Evolutionary conservation across 345 rosid species (phyloP), one percentile per base, ranked within the genome.

Genomic region (Melaleuca quinquenervia): DNA sequence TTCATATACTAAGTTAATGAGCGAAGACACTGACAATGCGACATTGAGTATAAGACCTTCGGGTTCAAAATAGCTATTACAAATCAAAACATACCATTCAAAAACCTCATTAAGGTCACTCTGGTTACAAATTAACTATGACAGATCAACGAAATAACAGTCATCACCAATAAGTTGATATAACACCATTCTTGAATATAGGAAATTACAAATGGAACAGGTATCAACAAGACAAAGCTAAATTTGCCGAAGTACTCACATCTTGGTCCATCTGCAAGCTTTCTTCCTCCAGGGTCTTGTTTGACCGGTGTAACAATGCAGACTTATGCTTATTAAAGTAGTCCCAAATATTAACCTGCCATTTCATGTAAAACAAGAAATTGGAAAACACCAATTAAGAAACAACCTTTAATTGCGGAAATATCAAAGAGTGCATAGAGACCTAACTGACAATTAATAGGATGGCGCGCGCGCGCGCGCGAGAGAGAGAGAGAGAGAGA

Each of bases 231-330:
- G 74, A 49, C 85, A 21, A 54, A 56, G 83, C 51, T 82, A 70
- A 27, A 80, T 44, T 44, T 54, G 76, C 75, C n/a, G 84, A 49
- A 62, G 83, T 84, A 88, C 95, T 89, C 88, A 93, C 99, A 92
- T 95, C 90, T 89, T 96, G 98, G 92, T 96, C 96, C 94, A 91
- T 91, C 89, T 93, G 98, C 92, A 97, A 93, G 86, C 87, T 70
- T 41, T 92, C 89, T 55, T 92, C 95, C 88, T 97, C 98, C 89
- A 97, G 86, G 70, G 90, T 93, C 87, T 86, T 86, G 49, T 88
- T 83, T 53, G 92, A 90, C 87, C 84, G 88, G 82, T 64, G 84
- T 93, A 97, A 90, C 84, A 85, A 85, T 82, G 75, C 52, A 11
- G 64, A 84, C 87, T 93, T 95, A 54, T n/a, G 83, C 86, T 90